Percentiles rank a stretch among this genome's conserved stretches.
Evolutionary conservation across 2,329 filamentous ascomycete genomes (phyloP).

Genomic region (Emericellopsis cladophorae): DNA sequence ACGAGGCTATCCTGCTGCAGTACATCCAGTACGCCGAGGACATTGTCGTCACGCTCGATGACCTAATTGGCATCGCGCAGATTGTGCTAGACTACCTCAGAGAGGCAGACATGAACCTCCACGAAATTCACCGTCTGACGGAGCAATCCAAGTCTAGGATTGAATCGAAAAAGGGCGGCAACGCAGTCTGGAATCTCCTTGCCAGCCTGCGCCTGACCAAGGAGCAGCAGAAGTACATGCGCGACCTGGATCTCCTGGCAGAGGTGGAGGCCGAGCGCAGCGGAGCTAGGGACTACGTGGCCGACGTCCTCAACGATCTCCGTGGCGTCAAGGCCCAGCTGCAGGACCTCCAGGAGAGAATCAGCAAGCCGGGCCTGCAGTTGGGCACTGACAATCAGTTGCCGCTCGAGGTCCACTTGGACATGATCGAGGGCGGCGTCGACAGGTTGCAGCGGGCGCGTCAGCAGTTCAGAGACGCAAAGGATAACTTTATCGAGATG

Average conservation of each 20-base stretch:
- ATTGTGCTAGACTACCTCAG: conserved; percentile 52
- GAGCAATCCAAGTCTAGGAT: conserved; percentile 49
- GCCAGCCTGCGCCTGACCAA: conserved; percentile 58
- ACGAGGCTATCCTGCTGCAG: conserved; percentile 54
- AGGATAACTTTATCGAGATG: conserved; percentile 44
- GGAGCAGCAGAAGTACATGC: conserved; percentile 46
- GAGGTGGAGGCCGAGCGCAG: conserved; percentile 55
- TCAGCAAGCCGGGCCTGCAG: conserved; percentile 51
- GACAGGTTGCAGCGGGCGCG: conserved; percentile 57
- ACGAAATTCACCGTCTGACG: conserved; percentile 56
- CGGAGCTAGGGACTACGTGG: conserved; percentile 56
- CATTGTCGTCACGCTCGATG: conserved; percentile 56
- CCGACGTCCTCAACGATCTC: conserved; percentile 56
- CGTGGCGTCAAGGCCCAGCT: conserved; percentile 60
- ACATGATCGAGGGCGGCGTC: conserved; percentile 60
- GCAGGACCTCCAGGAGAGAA: conserved; percentile 58
- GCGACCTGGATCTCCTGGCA: conserved; percentile 50
- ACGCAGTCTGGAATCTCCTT: conserved; percentile 60
- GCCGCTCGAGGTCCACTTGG: conserved; percentile 61
- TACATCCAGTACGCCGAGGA: conserved; percentile 61
- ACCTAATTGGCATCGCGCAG: conserved; percentile 58
- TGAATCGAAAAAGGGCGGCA: conserved; percentile 40
- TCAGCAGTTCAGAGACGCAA: conserved; percentile 41
- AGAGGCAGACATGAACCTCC: conserved; percentile 56
- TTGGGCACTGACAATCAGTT: conserved; percentile 23